Conservation (phyloP, 352 stramenopile species). For the Phytopythium mirpurense region DNA sequence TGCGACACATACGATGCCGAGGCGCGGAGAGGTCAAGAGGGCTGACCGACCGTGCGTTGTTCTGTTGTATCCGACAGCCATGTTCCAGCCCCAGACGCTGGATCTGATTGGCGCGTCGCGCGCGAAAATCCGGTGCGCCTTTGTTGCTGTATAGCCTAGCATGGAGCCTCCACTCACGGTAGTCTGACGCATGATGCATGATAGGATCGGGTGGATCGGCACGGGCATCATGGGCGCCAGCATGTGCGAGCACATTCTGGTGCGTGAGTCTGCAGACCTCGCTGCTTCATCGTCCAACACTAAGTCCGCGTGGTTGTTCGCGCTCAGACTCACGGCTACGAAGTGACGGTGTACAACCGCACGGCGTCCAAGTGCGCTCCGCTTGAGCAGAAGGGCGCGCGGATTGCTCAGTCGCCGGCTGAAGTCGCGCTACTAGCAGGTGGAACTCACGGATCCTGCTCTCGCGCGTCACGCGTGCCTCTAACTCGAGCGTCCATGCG, state of each 20-base stretch:
- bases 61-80: slow-evolving; percentile 11
- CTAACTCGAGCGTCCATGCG: too few relatives aligned
- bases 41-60: background rate
- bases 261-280: slow-evolving; percentile 11
- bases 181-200: too few relatives aligned
- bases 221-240: slow-evolving; percentile 85
- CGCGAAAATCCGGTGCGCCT: slow-evolving; percentile 50
- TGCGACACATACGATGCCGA: too few relatives aligned
- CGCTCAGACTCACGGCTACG: slow-evolving; percentile 79
- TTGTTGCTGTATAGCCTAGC: background rate
- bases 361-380: slow-evolving; percentile 77
- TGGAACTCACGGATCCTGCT: too few relatives aligned
- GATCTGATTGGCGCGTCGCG: slow-evolving; percentile 52
- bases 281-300: too few relatives aligned
- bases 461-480: too few relatives aligned
- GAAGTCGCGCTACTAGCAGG: too few relatives aligned
- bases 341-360: slow-evolving; percentile 86
- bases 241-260: slow-evolving; percentile 85
- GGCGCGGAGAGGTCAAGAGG: too few relatives aligned
- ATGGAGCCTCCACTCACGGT: background rate
- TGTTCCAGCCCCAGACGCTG: slow-evolving; percentile 55
- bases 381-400: slow-evolving; percentile 71
- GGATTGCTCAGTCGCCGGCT: slow-evolving; percentile 57
- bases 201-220: slow-evolving; percentile 83
- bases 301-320: too few relatives aligned